A percentile compares a stretch with the other conserved stretches of the same genome.
Conservation (phyloP, 1,139 yeast genomes). For the Scheffersomyces lignicola region DNA sequence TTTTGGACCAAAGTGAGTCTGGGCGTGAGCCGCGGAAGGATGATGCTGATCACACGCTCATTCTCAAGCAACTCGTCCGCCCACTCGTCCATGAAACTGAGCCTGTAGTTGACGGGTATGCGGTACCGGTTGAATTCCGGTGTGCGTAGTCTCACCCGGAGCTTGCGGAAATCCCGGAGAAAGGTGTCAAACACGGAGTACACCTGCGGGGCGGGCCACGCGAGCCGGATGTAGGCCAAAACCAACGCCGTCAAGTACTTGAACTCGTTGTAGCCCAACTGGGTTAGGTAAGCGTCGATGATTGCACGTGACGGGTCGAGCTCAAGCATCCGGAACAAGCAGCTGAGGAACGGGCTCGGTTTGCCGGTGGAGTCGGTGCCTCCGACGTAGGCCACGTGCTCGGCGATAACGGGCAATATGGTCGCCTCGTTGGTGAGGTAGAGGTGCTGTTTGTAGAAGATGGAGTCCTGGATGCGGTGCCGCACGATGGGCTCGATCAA, state of each 20-base stretch:
- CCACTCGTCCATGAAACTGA: slow-evolving; percentile 59
- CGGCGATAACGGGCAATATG: slow-evolving; percentile 35
- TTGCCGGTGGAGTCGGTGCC: slow-evolving; percentile 49
- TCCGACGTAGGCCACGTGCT: slow-evolving; percentile 45
- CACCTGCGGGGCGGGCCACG: slow-evolving; percentile 43
- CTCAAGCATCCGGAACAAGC: slow-evolving; percentile 62
- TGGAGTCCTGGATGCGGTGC: slow-evolving; percentile 65
- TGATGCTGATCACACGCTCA: slow-evolving; percentile 57
- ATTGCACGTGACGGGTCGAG: slow-evolving; percentile 59
- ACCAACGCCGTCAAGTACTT: slow-evolving; percentile 67
- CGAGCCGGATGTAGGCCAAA: slow-evolving; percentile 57
- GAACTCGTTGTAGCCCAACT: slow-evolving; percentile 47
- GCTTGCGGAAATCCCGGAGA: slow-evolving; percentile 55
- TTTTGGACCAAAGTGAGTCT: slow-evolving; percentile 40
- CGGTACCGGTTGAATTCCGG: slow-evolving; percentile 28
- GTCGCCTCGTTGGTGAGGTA: slow-evolving; percentile 57
- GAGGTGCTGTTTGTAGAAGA: slow-evolving; percentile 68
- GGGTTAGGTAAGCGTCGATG: slow-evolving; percentile 49
- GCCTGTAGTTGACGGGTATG: slow-evolving; percentile 27
- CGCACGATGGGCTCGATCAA: slow-evolving; percentile 67
- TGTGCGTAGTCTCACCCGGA: slow-evolving; percentile 24
- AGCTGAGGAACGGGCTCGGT: slow-evolving; percentile 66
- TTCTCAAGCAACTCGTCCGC: slow-evolving; percentile 51
- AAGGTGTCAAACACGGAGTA: slow-evolving; percentile 53
- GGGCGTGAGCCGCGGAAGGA: slow-evolving; percentile 55